phyloP scores from a whole-genome alignment of 192 early-diverging fungal species.

The Gamsiella multidivaricata region DNA sequence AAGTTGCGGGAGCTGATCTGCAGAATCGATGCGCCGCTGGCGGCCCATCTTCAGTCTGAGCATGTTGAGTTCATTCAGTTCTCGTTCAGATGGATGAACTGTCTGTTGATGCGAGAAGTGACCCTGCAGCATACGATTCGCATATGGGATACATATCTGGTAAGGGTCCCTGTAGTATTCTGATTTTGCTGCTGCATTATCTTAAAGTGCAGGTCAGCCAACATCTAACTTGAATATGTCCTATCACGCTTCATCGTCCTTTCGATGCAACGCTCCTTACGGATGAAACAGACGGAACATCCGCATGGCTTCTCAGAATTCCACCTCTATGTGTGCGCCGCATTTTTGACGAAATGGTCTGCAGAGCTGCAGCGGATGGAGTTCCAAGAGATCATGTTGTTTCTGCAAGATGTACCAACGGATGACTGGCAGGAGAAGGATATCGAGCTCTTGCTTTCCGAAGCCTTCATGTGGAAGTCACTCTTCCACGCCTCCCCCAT shows the following conservation, averaged over 20 bases:
- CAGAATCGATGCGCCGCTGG: constrained; percentile 90
- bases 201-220: not conserved
- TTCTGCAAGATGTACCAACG: constrained; percentile 91
- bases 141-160: constrained; percentile 99
- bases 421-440: constrained; percentile 89
- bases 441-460: constrained; percentile 92
- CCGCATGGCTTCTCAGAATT: constrained; percentile 94
- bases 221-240: not conserved
- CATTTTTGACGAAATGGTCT: constrained; percentile 97
- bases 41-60: constrained; percentile 85
- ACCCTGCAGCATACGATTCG: constrained; percentile 87
- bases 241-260: no score
- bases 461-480: constrained; percentile 97
- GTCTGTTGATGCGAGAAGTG: constrained; percentile 96
- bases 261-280: no score
- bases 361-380: constrained; percentile 86
- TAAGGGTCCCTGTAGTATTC: constrained; percentile 29
- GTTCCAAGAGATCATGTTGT: constrained; percentile 94
- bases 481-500: constrained; percentile 93
- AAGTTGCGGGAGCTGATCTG: constrained; percentile 92
- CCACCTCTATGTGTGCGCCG: constrained; percentile 98
- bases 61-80: constrained; percentile 98
- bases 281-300: constrained; percentile 73
- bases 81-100: constrained; percentile 99
- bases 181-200: not conserved